phyloP scores from a whole-genome alignment of 495 filamentous ascomycete genomes.

The Penicillium fimorum region DNA sequence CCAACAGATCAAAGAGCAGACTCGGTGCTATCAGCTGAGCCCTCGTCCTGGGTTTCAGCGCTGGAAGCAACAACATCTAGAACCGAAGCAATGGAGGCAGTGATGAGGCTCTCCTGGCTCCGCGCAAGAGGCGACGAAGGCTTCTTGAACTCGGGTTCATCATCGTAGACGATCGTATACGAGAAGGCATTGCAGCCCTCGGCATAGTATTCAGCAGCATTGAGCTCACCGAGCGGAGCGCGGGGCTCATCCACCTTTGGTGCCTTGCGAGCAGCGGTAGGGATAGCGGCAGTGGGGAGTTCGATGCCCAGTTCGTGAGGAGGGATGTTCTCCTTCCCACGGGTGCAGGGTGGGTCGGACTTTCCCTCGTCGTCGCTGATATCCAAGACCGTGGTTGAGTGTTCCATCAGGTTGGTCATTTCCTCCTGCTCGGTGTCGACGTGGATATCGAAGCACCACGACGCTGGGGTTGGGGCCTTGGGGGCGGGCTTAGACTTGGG shows the following conservation, averaged over 20 bases:
- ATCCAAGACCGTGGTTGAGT: constrained; percentile 81
- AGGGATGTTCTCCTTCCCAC: constrained; percentile 92
- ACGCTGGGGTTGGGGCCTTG: constrained; percentile 54
- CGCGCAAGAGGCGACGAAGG: constrained; percentile 10
- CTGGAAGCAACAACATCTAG: constrained; percentile 37
- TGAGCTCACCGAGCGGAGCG: constrained; percentile 67
- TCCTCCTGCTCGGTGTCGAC: constrained; percentile 88
- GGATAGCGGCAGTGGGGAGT: constrained; percentile 25
- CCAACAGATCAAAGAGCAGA: constrained; percentile 3
- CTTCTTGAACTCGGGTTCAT: constrained; percentile 42
- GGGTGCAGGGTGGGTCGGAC: constrained; percentile 41
- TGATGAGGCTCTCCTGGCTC: constrained; percentile 9
- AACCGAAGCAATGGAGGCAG: constrained; percentile 33
- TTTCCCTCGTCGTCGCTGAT: constrained; percentile 63
- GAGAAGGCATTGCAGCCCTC: constrained; percentile 63
- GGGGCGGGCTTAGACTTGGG: constrained; percentile 30
- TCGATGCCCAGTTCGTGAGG: constrained; percentile 37
- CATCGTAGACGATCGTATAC: constrained; percentile 56
- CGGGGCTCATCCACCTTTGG: constrained; percentile 55
- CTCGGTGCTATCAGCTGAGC: constrained; percentile 1
- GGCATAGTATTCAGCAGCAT: constrained; percentile 69
- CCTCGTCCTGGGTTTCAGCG: constrained; percentile 31
- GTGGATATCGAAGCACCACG: constrained; percentile 93
- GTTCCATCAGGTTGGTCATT: constrained; percentile 86
- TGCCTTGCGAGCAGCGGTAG: constrained; percentile 32